These are phyloP conservation scores for Tieghemostelium lacteum DNA, from an alignment of 78 protist genomes.

Conservation along the genomic window DNA sequence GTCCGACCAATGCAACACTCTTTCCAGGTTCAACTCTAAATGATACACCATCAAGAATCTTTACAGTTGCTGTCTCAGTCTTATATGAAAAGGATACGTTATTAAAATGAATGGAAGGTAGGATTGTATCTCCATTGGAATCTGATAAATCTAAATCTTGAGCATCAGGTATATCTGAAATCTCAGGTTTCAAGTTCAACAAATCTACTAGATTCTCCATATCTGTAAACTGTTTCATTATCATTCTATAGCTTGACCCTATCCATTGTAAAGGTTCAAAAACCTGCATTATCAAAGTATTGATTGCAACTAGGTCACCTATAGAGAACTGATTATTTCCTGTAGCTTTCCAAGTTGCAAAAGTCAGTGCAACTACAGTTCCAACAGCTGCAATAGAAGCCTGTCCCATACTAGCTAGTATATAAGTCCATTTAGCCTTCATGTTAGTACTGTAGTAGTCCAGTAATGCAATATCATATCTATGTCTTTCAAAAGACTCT, in stretches of 20 bases:
- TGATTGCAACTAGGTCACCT: constrained; percentile 62
- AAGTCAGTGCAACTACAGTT: constrained; percentile 9
- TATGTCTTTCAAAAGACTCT: constrained; percentile 15
- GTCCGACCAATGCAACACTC: constrained; percentile 81
- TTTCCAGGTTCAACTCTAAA: constrained; percentile 54
- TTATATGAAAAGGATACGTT: constrained; percentile 35
- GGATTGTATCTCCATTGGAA: no score
- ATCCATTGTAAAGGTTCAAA: constrained; percentile 86
- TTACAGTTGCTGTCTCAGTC: neutral
- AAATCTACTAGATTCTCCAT: constrained; percentile 79
- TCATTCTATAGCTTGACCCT: constrained; percentile 83
- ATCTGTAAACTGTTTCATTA: constrained; percentile 33
- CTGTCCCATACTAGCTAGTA: constrained; percentile 80
- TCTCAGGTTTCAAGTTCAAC: constrained; percentile 30
- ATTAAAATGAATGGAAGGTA: constrained; percentile 44
- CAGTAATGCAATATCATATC: constrained; percentile 30
- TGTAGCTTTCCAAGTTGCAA: constrained; percentile 2
- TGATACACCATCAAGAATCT: constrained; percentile 2
- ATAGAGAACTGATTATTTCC: neutral
- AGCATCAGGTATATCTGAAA: constrained; percentile 43
- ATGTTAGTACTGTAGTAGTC: constrained; percentile 33
- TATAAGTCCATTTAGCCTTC: constrained; percentile 23
- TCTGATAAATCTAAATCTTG: no score
- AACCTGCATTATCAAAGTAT: constrained; percentile 68
- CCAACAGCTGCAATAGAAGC: constrained; percentile 47